Percentiles rank a stretch among this genome's conserved stretches.
phyloP scores from a whole-genome alignment of 2,329 filamentous ascomycete species.

The Trichophyton equinum region DNA sequence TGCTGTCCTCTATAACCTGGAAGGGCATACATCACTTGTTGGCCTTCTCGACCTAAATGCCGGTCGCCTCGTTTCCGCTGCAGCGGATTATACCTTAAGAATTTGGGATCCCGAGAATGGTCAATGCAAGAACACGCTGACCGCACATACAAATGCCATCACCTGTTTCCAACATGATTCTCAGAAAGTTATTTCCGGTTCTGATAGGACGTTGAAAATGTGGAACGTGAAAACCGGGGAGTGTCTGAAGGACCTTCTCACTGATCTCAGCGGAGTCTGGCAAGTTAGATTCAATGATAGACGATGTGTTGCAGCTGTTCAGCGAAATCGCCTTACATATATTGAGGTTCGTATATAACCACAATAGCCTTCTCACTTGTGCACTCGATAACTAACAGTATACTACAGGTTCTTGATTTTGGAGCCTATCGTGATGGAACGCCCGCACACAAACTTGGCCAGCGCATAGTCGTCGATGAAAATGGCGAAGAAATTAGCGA shows the following conservation, averaged over 20 bases:
- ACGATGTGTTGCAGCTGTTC: constrained; percentile 89
- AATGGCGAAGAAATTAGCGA: constrained; percentile 28
- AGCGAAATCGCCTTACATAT: constrained; percentile 82
- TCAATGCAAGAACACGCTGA: constrained; percentile 77
- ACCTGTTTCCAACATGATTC: constrained; percentile 98
- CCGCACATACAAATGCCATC: constrained; percentile 90
- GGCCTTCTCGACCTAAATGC: constrained; percentile 81
- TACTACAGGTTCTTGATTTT: constrained; percentile 79
- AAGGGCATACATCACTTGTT: constrained; percentile 85
- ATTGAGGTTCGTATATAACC: constrained; percentile 62
- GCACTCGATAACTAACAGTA: constrained; percentile 3
- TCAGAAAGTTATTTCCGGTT: constrained; percentile 91
- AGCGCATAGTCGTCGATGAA: constrained; percentile 49
- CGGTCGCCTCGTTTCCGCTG: constrained; percentile 83
- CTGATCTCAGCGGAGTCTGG: constrained; percentile 93
- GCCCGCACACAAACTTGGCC: constrained; percentile 61
- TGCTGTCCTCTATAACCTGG: constrained; percentile 71
- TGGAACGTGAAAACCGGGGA: constrained; percentile 92
- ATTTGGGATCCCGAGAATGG: constrained; percentile 96
- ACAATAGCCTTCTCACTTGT: not conserved
- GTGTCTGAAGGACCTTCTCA: constrained; percentile 83
- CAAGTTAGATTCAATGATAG: constrained; percentile 96
- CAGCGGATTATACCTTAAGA: constrained; percentile 83
- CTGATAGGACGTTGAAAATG: constrained; percentile 93
- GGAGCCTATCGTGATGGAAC: constrained; percentile 84